These are phyloP conservation scores for Talaromyces proteolyticus DNA, from an alignment of 495 filamentous ascomycete genomes.

Conservation along the genomic window DNA sequence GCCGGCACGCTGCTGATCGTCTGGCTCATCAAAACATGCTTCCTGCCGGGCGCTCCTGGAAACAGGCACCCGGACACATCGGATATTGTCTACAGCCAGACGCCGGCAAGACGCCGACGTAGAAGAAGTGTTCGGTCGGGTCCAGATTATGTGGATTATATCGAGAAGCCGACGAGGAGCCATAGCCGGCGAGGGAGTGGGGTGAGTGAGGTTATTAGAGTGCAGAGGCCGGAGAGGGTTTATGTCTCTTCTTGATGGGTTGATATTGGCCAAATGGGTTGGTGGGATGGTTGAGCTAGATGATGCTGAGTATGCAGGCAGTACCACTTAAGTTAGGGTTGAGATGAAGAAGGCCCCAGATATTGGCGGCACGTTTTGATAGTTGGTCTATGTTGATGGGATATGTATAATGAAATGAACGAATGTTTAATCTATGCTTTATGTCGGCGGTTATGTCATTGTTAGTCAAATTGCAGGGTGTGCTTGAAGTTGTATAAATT, in stretches of 20 bases:
- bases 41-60: constrained; percentile 15
- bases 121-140: constrained; percentile 11
- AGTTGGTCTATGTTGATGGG: too few relatives aligned
- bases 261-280: not conserved
- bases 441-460: too few relatives aligned
- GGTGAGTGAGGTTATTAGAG: constrained; percentile 11
- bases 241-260: constrained; percentile 16
- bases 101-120: constrained; percentile 11
- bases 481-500: too few relatives aligned
- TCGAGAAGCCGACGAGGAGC: constrained; percentile 25
- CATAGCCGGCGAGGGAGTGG: constrained; percentile 12
- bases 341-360: too few relatives aligned
- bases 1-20: constrained; percentile 46
- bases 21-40: constrained; percentile 39
- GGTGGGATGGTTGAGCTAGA: not conserved
- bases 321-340: too few relatives aligned
- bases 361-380: too few relatives aligned
- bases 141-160: constrained; percentile 22
- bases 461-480: too few relatives aligned
- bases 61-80: constrained; percentile 17
- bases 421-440: too few relatives aligned
- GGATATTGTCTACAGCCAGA: constrained; percentile 12
- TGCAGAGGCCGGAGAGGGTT: constrained; percentile 29
- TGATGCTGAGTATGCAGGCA: too few relatives aligned
- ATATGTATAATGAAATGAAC: too few relatives aligned